Conservation (phyloP, 1,139 yeast species). For the Pichia sp. region DNA sequence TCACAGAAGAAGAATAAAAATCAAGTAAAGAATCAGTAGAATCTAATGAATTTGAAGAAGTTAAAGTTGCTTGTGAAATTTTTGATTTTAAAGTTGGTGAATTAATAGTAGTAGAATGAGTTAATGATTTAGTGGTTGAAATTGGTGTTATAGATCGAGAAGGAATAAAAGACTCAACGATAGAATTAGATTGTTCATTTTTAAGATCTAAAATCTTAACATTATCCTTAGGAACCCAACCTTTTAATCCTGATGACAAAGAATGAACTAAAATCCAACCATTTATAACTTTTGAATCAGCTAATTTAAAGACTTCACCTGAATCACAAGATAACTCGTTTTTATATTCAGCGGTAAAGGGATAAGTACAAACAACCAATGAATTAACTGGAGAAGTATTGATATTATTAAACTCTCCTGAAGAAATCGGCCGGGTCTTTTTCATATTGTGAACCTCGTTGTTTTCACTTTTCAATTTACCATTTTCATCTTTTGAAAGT, state of each 20-base stretch:
- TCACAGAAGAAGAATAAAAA: slow-evolving; percentile 1
- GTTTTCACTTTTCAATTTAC: no score
- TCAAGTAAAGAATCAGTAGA: slow-evolving; percentile 1
- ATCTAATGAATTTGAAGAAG: neutral
- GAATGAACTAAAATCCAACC: slow-evolving; percentile 64
- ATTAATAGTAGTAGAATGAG: no score
- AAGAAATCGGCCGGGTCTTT: neutral
- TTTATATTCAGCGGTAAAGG: slow-evolving; percentile 46
- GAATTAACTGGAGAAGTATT: slow-evolving; percentile 6
- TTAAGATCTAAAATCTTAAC: slow-evolving; percentile 39
- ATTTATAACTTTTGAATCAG: slow-evolving; percentile 33
- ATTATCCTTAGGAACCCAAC: slow-evolving; percentile 52
- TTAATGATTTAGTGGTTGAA: no score
- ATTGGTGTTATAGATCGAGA: no score
- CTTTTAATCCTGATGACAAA: slow-evolving; percentile 52
- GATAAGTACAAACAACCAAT: slow-evolving; percentile 34
- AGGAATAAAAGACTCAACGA: no score
- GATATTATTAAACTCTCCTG: neutral
- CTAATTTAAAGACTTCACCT: slow-evolving; percentile 52
- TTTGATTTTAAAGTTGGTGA: slow-evolving; percentile 2
- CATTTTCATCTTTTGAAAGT: neutral
- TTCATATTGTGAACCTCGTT: no score
- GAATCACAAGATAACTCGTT: slow-evolving; percentile 47
- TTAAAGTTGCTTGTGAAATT: no score
- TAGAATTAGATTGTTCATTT: neutral